phyloP scores from a whole-genome alignment of 2,329 filamentous ascomycete genomes.

The Xylariaceae sp. region DNA sequence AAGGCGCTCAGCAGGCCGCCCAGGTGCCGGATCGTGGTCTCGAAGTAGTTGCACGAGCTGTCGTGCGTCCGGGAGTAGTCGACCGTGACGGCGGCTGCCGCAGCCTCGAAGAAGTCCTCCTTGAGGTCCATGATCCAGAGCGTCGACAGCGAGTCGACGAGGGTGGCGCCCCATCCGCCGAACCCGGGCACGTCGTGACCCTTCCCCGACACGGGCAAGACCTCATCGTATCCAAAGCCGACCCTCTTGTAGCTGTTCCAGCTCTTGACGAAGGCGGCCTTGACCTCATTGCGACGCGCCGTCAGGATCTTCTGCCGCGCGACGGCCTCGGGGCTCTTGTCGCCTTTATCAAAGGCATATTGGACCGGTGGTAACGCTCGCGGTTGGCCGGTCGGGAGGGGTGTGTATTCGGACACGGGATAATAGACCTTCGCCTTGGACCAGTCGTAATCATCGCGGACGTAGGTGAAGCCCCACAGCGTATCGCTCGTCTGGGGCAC shows the following conservation, averaged over 20 bases:
- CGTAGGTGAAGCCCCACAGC: conserved; percentile 25
- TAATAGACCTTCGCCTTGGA: conserved; percentile 23
- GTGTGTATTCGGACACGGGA: conserved; percentile 24
- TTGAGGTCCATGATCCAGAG: conserved; percentile 57
- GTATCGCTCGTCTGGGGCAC: conserved; percentile 22
- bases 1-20: conserved; percentile 42
- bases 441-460: conserved; percentile 28
- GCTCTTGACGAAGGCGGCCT: conserved; percentile 37
- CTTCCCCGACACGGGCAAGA: conserved; percentile 26
- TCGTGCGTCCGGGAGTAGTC: conserved; percentile 42
- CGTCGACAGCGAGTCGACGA: conserved; percentile 57
- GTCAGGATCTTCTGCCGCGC: conserved; percentile 24
- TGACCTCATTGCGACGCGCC: conserved; percentile 34
- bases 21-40: conserved; percentile 43
- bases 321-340: conserved; percentile 21
- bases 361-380: conserved; percentile 25
- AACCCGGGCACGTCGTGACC: conserved; percentile 25
- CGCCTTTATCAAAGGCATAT: conserved; percentile 24
- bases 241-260: conserved; percentile 45
- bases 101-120: conserved; percentile 51
- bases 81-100: conserved; percentile 42
- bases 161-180: conserved; percentile 45
- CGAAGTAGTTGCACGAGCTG: conserved; percentile 38
- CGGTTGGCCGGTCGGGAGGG: conserved; percentile 24
- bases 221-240: conserved; percentile 26